These are phyloP conservation scores for Elaphomyces granulatus DNA, from an alignment of 495 filamentous ascomycete species.

Conservation along the genomic window DNA sequence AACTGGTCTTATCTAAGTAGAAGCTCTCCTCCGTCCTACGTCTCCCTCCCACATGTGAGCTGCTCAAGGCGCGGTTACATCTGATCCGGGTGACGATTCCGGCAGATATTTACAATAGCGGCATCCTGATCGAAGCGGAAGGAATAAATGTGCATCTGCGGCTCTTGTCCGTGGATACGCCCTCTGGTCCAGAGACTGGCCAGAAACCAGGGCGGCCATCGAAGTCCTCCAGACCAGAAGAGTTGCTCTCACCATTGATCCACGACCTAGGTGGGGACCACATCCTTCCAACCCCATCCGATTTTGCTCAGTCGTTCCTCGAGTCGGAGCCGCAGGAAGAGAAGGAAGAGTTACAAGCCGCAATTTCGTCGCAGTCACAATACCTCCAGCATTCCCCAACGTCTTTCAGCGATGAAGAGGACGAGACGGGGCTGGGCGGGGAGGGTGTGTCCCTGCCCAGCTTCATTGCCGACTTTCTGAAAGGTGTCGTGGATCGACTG, in stretches of 20 bases:
- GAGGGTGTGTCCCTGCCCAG: constrained; percentile 59
- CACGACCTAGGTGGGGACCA: constrained; percentile 12
- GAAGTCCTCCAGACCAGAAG: constrained; percentile 3
- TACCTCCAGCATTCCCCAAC: constrained; percentile 31
- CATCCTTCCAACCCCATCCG: constrained; percentile 55
- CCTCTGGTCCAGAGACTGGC: neutral
- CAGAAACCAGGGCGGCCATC: constrained; percentile 1
- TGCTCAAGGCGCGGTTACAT: constrained; percentile 54
- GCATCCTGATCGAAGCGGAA: constrained; percentile 62
- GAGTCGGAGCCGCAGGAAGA: constrained; percentile 64
- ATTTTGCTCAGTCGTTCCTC: constrained; percentile 78
- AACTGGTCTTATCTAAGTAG: constrained; percentile 24
- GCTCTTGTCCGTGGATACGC: constrained; percentile 21
- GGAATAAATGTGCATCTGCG: constrained; percentile 55
- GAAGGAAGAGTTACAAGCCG: constrained; percentile 61
- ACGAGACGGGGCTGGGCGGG: constrained; percentile 53
- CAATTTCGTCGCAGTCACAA: constrained; percentile 50
- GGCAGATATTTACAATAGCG: constrained; percentile 63
- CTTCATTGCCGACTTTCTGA: constrained; percentile 69
- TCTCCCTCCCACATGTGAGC: constrained; percentile 51
- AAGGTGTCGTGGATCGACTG: constrained; percentile 68
- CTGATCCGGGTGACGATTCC: constrained; percentile 64
- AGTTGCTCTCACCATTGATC: neutral
- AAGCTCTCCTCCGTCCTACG: constrained; percentile 60
- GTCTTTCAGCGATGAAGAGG: constrained; percentile 42